Evolutionary conservation across 2,329 filamentous ascomycete species (phyloP).

Genomic region (Cordyceps tenuipes): DNA sequence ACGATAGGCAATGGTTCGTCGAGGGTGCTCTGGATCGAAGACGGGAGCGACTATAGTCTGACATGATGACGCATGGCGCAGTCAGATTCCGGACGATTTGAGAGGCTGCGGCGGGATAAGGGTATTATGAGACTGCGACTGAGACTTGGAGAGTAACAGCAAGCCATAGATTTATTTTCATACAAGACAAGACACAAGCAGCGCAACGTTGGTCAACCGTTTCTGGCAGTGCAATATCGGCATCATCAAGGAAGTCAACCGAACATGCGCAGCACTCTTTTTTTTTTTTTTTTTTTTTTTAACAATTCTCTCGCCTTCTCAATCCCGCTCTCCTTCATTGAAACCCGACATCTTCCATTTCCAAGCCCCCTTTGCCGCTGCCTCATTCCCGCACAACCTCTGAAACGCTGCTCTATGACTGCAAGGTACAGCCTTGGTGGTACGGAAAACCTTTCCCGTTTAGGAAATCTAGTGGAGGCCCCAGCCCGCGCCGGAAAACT

Average conservation of each 20-base stretch:
- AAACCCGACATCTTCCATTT: constrained; percentile 1
- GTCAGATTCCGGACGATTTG: constrained; percentile 7
- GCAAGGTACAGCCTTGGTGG: no score
- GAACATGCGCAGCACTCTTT: neutral
- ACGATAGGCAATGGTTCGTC: constrained; percentile 8
- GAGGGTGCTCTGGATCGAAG: neutral
- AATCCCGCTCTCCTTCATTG: constrained; percentile 1
- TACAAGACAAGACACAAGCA: neutral
- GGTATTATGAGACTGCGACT: neutral
- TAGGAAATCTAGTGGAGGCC: neutral
- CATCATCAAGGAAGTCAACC: neutral
- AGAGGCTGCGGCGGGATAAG: neutral
- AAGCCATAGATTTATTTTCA: no score
- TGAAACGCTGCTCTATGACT: neutral
- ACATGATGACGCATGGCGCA: constrained; percentile 9
- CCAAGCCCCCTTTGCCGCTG: constrained; percentile 6
- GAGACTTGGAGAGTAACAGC: no score
- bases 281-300: neutral
- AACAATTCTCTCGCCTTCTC: neutral
- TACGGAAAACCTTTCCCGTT: constrained; percentile 2
- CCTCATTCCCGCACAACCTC: neutral
- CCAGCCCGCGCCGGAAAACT: neutral
- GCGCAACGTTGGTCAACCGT: neutral
- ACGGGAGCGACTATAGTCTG: constrained; percentile 10
- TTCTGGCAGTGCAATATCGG: neutral